These are phyloP conservation scores for Kazachstania kunashirensis DNA, from an alignment of 805 yeast genomes.

Conservation along the genomic window DNA sequence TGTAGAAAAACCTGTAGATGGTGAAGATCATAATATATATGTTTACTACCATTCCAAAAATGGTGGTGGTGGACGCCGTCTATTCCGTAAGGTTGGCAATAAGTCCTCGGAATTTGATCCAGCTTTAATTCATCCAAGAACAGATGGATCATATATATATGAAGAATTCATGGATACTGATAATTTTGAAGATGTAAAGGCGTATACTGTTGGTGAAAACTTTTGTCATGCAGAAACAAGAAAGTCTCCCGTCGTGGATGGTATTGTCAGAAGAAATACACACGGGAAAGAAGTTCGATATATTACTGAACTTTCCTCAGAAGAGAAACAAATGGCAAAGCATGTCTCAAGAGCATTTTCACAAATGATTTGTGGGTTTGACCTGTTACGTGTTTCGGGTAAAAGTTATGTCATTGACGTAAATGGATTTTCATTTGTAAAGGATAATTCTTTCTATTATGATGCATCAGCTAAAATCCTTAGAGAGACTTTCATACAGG, in stretches of 20 bases:
- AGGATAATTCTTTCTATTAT: slow-evolving; percentile 80
- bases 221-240: slow-evolving; percentile 98
- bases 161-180: slow-evolving; percentile 97
- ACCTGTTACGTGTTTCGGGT: slow-evolving; percentile 80
- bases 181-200: slow-evolving; percentile 96
- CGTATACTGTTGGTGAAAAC: slow-evolving; percentile 85
- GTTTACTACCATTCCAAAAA: slow-evolving; percentile 79
- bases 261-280: slow-evolving; percentile 91
- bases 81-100: slow-evolving; percentile 93
- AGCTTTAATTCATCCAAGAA: slow-evolving; percentile 58
- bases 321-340: slow-evolving; percentile 73
- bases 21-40: slow-evolving; percentile 94
- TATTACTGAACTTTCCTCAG: slow-evolving; percentile 65
- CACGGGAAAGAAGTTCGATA: slow-evolving; percentile 95
- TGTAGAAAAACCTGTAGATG: slow-evolving; percentile 98
- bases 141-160: slow-evolving; percentile 84
- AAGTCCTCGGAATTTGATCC: slow-evolving; percentile 96
- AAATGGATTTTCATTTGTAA: slow-evolving; percentile 95
- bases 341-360: slow-evolving; percentile 67
- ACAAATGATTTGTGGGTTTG: slow-evolving; percentile 97
- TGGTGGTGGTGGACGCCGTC: slow-evolving; percentile 95
- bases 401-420: slow-evolving; percentile 91
- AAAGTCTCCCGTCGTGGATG: slow-evolving; percentile 98
- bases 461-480: slow-evolving; percentile 73
- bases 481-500: slow-evolving; percentile 61